Evolutionary conservation across 169 alveolate genomes (phyloP).

Genomic region (Plasmodium malariae): DNA sequence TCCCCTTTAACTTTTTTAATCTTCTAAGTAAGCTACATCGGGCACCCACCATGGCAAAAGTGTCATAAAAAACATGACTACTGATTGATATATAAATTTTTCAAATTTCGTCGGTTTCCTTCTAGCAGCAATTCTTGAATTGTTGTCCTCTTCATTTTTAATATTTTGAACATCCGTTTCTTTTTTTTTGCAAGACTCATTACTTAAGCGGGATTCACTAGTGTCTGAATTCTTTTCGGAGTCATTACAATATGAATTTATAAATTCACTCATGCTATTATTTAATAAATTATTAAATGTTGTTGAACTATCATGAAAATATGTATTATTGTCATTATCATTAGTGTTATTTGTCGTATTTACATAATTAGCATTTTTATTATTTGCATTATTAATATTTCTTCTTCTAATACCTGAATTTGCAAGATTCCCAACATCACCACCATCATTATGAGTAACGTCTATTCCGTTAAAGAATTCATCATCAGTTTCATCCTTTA

Average conservation of each 20-base stretch:
- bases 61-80: conserved; percentile 82
- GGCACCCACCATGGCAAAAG: conserved; percentile 89
- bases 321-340: conserved; percentile 8
- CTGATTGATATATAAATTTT: conserved; percentile 81
- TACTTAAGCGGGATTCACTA: neutral
- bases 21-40: conserved; percentile 82
- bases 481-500: neutral
- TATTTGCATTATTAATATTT: neutral
- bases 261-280: conserved; percentile 41
- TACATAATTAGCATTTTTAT: no score
- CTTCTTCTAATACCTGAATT: conserved; percentile 33
- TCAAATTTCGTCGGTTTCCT: conserved; percentile 76
- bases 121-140: conserved; percentile 16
- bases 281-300: conserved; percentile 26
- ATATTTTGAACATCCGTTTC: neutral
- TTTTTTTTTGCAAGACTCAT: conserved; percentile 2
- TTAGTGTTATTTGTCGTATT: neutral
- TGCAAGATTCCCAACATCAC: neutral
- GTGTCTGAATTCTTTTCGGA: conserved; percentile 2
- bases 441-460: conserved; percentile 1
- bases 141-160: conserved; percentile 7
- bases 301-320: conserved; percentile 25
- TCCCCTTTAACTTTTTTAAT: conserved; percentile 31
- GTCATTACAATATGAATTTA: conserved; percentile 31
- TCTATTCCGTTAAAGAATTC: neutral